Conservation (phyloP, 2,329 filamentous ascomycete genomes). For the Aspergillus niger region DNA sequence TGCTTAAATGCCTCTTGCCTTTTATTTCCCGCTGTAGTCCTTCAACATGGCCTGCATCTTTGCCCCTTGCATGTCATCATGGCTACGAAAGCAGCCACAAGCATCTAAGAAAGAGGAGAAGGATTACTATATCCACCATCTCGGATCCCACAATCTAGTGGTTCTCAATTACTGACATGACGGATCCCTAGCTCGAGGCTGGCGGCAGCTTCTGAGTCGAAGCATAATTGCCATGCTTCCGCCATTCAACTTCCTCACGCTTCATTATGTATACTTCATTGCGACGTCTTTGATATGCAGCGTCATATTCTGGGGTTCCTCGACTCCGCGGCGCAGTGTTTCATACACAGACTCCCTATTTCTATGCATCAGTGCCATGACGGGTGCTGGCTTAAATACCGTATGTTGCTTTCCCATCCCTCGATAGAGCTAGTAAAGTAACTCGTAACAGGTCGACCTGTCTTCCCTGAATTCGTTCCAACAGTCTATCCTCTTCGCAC, state of each 20-base stretch:
- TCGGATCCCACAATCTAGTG: too few species aligned
- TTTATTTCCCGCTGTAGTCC: neutral
- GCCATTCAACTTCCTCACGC: conserved; percentile 61
- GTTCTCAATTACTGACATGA: conserved; percentile 3
- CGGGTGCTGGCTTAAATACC: conserved; percentile 68
- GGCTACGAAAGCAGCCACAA: neutral
- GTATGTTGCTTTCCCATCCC: conserved; percentile 38
- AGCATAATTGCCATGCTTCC: conserved; percentile 32
- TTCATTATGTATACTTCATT: conserved; percentile 70
- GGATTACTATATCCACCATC: neutral
- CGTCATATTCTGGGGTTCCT: conserved; percentile 60
- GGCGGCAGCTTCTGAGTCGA: conserved; percentile 24
- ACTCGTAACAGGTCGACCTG: conserved; percentile 44
- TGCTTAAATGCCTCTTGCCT: neutral
- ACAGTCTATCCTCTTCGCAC: conserved; percentile 64
- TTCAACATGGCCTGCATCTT: neutral
- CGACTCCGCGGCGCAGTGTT: conserved; percentile 55
- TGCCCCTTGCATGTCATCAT: conserved; percentile 1
- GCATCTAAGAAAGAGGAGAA: neutral
- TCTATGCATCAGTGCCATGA: conserved; percentile 67
- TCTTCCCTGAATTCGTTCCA: conserved; percentile 67
- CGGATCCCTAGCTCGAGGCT: conserved; percentile 22
- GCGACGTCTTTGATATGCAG: conserved; percentile 57
- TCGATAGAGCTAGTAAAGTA: neutral
- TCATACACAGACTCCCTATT: conserved; percentile 68